Percentiles rank a stretch among this genome's conserved stretches.
phyloP scores from a whole-genome alignment of 192 early-diverging fungal species.

The Rhizoclosmatium sp. region DNA sequence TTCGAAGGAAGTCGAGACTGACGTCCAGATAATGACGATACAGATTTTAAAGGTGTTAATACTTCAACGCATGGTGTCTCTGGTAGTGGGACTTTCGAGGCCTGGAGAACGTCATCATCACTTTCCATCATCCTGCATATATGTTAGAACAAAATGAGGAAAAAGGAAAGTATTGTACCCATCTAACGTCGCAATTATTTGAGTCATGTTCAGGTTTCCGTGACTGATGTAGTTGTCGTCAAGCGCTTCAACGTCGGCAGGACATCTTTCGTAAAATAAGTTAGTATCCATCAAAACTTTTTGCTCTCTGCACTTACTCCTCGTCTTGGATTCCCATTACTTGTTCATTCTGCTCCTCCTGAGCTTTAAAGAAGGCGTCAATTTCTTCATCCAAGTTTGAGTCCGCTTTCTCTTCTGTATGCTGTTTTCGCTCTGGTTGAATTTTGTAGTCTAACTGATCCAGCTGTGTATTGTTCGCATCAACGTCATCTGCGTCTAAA shows the following conservation, averaged over 20 bases:
- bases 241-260: not conserved
- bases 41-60: too few species aligned
- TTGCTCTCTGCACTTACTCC: not conserved
- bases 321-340: not conserved
- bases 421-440: not conserved
- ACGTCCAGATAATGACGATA: too few species aligned
- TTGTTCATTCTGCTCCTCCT: slow-evolving; percentile 4
- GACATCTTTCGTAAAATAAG: not conserved
- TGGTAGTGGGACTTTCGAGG: not conserved
- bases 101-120: not conserved
- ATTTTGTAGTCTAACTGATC: not conserved
- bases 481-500: too few species aligned
- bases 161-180: not conserved
- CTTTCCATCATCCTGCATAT: not conserved
- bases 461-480: too few species aligned
- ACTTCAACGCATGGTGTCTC: not conserved
- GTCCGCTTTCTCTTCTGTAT: not conserved
- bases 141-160: not conserved
- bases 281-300: not conserved
- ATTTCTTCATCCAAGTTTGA: slow-evolving; percentile 28
- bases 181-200: slow-evolving; percentile 9
- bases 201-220: slow-evolving; percentile 3
- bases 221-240: slow-evolving; percentile 12
- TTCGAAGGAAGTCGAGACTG: too few species aligned
- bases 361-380: slow-evolving; percentile 28